phyloP scores from a whole-genome alignment of 331 rosid genomes.

The Telfairia occidentalis region DNA sequence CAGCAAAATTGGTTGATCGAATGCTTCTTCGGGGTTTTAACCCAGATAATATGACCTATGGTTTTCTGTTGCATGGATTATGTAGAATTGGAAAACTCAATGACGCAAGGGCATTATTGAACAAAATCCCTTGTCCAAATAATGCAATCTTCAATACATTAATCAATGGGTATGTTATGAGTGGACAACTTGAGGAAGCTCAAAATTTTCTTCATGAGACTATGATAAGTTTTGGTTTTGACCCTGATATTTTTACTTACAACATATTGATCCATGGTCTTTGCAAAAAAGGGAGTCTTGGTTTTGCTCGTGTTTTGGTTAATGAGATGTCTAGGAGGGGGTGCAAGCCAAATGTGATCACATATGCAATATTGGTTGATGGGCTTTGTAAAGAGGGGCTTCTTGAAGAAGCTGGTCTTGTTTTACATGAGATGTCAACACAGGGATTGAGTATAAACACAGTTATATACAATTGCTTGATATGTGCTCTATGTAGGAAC shows the following conservation, averaged over 20 bases:
- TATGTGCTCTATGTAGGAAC: conserved; percentile 46
- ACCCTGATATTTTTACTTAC: conserved; percentile 64
- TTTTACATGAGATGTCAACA: conserved; percentile 59
- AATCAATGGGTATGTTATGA: conserved; percentile 64
- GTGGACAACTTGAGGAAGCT: conserved; percentile 63
- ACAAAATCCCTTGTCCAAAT: conserved; percentile 50
- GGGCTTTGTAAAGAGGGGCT: conserved; percentile 62
- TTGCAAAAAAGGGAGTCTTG: conserved; percentile 59
- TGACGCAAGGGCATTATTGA: conserved; percentile 55
- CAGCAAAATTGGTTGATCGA: conserved; percentile 65
- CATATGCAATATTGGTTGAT: conserved; percentile 65
- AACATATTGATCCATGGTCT: conserved; percentile 68
- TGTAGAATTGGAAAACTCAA: conserved; percentile 58
- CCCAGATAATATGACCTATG: conserved; percentile 59
- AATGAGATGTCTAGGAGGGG: conserved; percentile 49
- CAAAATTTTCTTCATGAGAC: conserved; percentile 34
- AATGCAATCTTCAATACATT: conserved; percentile 50
- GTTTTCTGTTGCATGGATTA: conserved; percentile 61
- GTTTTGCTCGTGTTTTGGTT: conserved; percentile 49
- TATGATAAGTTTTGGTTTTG: conserved; percentile 44
- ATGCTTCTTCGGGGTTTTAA: conserved; percentile 60
- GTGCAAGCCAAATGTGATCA: conserved; percentile 63
- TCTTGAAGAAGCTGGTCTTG: conserved; percentile 41
- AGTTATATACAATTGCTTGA: conserved; percentile 69
- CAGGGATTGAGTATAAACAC: conserved; percentile 53